Base-by-base conservation (phyloP, 1,139 yeast species). In the Taiozyma sp. region DNA sequence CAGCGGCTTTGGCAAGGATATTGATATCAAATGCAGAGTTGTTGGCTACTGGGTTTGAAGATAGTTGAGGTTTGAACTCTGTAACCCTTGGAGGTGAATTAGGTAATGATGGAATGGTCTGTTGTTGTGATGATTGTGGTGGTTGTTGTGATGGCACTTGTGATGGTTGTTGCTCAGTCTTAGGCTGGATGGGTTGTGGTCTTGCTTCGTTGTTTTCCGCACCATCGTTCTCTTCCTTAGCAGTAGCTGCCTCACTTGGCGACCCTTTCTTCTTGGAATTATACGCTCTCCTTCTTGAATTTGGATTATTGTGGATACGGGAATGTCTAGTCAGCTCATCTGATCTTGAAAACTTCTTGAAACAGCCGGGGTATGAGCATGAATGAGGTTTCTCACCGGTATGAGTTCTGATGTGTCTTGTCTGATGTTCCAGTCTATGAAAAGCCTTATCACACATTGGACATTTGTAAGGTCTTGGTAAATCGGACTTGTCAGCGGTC, bases 351-450 rank as follows among this genome's bases (percentile, higher is more conserved):
- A 91, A 91, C 53, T 87, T 79, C 68, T 91, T 91, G 53, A 79
- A 73, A 68, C 98, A 91, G 1, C 95, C 95, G 0, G 95, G 95
- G 61, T 80, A 89, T 8, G 85, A 78, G 68, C 98, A 91, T 45
- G 81, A 82, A 64, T 90, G 97, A 24, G 97, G 97, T 65, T 89
- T 88, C 64, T 90, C 97, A 37, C 98, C 98, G 0, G 98, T 91
- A 65, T 91, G 98, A 7, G 97, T 91, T 55, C 97, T 74, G 49
- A 91, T 87, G 65, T 91, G 98, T 61, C 98, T 80, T 19, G 97
- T 90, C 66, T 89, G 96, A 68, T 91, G 98, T 67, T 91, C 98
- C 47, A 90, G 72, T 47, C 98, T 76, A 64, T 89, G 96, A 66
- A 91, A 91, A 1, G 96, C 96, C 71, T 91, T 88, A 50, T 85